Evolutionary conservation across 495 filamentous ascomycete species (phyloP).

Genomic region (Neurospora sp.): DNA sequence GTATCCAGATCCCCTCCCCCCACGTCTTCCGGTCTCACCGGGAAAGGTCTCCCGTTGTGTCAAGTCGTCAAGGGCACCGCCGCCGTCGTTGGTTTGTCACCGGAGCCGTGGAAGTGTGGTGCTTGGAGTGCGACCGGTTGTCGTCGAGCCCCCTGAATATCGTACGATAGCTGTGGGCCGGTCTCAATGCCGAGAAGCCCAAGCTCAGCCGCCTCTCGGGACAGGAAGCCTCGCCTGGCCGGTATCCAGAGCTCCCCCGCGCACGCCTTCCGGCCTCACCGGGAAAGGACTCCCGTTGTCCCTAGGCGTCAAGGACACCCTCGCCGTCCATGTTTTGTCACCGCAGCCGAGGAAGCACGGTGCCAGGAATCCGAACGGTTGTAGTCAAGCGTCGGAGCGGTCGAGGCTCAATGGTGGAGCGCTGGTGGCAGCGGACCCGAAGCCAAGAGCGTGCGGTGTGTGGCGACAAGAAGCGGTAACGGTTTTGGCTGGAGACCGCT

Average conservation of each 20-base stretch:
- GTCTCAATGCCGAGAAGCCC: too few species aligned
- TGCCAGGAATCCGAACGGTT: too few species aligned
- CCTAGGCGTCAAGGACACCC: too few species aligned
- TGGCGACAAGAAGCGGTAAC: not conserved
- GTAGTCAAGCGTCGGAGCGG: not conserved
- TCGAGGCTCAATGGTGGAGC: not conserved
- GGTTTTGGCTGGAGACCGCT: not conserved
- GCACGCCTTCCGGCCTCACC: too few species aligned
- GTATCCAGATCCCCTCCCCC: not conserved
- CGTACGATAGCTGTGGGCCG: too few species aligned
- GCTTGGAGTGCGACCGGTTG: not conserved
- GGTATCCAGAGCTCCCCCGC: too few species aligned
- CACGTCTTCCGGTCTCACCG: not conserved
- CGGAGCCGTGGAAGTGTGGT: not conserved
- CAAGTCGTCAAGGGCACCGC: not conserved
- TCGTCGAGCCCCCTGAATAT: not conserved
- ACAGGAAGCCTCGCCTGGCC: too few species aligned
- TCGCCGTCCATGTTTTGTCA: too few species aligned
- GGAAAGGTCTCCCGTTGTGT: rapidly evolving
- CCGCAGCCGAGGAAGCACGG: too few species aligned
- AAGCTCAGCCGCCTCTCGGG: too few species aligned
- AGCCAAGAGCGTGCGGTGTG: rapidly evolving
- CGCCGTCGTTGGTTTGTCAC: not conserved
- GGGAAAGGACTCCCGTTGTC: too few species aligned
- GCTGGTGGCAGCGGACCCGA: not conserved